A percentile compares a stretch with the other conserved stretches of the same genome.
These are phyloP conservation scores for Hypomontagnella submonticulosa DNA, from an alignment of 495 filamentous ascomycete species.

Conservation along the genomic window DNA sequence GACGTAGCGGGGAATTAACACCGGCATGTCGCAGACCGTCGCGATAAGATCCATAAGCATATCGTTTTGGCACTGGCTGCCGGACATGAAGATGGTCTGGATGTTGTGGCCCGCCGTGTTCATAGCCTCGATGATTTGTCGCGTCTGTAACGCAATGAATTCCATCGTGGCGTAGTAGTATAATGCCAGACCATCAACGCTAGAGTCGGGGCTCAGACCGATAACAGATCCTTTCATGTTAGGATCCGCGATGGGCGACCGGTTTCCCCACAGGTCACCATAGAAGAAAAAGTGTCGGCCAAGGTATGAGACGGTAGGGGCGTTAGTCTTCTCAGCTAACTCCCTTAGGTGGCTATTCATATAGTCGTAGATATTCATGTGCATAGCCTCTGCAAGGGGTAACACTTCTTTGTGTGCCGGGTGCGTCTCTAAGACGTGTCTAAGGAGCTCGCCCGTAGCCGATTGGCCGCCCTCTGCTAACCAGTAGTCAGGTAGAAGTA, in stretches of 20 bases:
- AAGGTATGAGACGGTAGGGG: slow-evolving; percentile 83
- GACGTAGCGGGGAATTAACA: slow-evolving; percentile 90
- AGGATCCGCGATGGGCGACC: slow-evolving; percentile 90
- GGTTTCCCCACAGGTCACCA: slow-evolving; percentile 97
- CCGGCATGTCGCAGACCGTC: slow-evolving; percentile 88
- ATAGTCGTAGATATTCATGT: slow-evolving; percentile 91
- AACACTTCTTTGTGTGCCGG: slow-evolving; percentile 82
- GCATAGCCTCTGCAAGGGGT: slow-evolving; percentile 78
- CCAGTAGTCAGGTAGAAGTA: slow-evolving; percentile 90
- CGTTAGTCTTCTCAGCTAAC: slow-evolving; percentile 71
- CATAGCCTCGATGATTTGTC: slow-evolving; percentile 94
- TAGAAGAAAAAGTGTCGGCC: slow-evolving; percentile 97
- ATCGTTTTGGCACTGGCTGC: slow-evolving; percentile 94
- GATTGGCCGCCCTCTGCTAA: slow-evolving; percentile 97
- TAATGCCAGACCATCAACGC: slow-evolving; percentile 84
- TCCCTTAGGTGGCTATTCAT: slow-evolving; percentile 88
- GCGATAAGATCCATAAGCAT: slow-evolving; percentile 92
- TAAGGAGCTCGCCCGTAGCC: slow-evolving; percentile 92
- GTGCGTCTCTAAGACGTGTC: slow-evolving; percentile 93
- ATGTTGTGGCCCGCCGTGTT: slow-evolving; percentile 86
- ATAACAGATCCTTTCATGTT: slow-evolving; percentile 90
- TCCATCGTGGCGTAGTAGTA: slow-evolving; percentile 96
- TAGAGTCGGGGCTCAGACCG: slow-evolving; percentile 85
- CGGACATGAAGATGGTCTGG: slow-evolving; percentile 96
- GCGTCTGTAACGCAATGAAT: slow-evolving; percentile 95